Conservation (phyloP, 768 basidiomycete genomes). For the Dioszegia hungarica region DNA sequence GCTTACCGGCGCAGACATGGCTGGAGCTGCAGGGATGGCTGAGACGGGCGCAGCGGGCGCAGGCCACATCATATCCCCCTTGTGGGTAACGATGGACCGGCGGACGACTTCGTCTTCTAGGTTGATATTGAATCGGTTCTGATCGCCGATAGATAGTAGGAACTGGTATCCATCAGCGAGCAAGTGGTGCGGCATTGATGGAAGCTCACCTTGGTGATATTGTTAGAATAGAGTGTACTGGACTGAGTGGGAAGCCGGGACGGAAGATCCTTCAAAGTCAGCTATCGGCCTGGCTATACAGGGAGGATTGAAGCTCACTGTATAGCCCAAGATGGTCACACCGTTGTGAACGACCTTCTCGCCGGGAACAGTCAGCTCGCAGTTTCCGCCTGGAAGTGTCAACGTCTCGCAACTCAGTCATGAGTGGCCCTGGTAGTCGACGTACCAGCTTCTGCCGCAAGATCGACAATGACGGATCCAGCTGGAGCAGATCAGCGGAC, state of each 20-base stretch:
- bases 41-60: slow-evolving; percentile 54
- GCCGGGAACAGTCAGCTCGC: slow-evolving; percentile 73
- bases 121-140: slow-evolving; percentile 62
- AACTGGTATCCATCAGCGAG: slow-evolving; percentile 50
- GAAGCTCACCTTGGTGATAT: slow-evolving; percentile 61
- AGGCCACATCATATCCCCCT: slow-evolving; percentile 63
- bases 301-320: neutral
- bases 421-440: too few species aligned
- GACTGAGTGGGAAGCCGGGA: slow-evolving; percentile 86
- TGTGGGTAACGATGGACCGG: slow-evolving; percentile 69
- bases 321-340: slow-evolving; percentile 72
- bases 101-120: slow-evolving; percentile 78
- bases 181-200: neutral
- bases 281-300: too few species aligned
- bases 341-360: slow-evolving; percentile 62
- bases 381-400: slow-evolving; percentile 63
- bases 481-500: slow-evolving; percentile 6
- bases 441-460: slow-evolving; percentile 69
- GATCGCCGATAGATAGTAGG: slow-evolving; percentile 65
- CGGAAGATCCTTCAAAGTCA: slow-evolving; percentile 67
- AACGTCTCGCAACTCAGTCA: too few species aligned
- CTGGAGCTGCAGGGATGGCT: slow-evolving; percentile 42
- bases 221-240: slow-evolving; percentile 84
- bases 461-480: slow-evolving; percentile 79
- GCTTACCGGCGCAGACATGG: slow-evolving; percentile 8